These are phyloP conservation scores for Colletotrichum paranaense DNA, from an alignment of 2,329 filamentous ascomycete species.

Conservation along the genomic window DNA sequence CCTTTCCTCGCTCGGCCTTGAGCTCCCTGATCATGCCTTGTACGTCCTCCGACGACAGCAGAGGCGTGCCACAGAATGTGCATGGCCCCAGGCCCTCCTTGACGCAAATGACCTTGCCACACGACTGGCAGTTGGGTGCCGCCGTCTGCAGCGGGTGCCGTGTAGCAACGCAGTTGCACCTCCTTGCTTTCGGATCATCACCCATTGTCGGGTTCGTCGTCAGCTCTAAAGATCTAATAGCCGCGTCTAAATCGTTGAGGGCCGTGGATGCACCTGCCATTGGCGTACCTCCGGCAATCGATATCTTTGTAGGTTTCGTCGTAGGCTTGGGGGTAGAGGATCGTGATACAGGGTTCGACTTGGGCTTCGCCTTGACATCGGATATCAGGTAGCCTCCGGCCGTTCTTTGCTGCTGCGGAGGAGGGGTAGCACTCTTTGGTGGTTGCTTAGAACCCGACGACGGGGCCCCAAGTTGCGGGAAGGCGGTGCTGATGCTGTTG, in stretches of 20 bases:
- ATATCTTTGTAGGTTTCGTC: constrained; percentile 67
- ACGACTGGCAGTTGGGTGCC: constrained; percentile 91
- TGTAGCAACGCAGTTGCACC: constrained; percentile 89
- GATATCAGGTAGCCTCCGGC: constrained; percentile 85
- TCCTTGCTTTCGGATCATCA: constrained; percentile 67
- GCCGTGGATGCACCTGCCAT: constrained; percentile 86
- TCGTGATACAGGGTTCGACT: constrained; percentile 62
- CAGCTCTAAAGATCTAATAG: constrained; percentile 90
- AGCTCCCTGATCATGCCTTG: constrained; percentile 88
- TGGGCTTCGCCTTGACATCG: constrained; percentile 74
- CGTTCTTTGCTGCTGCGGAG: constrained; percentile 62
- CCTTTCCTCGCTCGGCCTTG: constrained; percentile 85
- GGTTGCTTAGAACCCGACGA: constrained; percentile 49
- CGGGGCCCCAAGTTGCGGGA: constrained; percentile 27
- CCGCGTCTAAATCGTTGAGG: constrained; percentile 78
- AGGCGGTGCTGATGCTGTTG: neutral
- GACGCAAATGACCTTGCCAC: constrained; percentile 94
- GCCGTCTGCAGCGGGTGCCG: constrained; percentile 90
- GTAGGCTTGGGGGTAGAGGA: constrained; percentile 65
- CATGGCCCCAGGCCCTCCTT: constrained; percentile 95
- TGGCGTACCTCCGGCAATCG: constrained; percentile 79
- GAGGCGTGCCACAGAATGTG: constrained; percentile 84
- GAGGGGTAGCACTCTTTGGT: constrained; percentile 35
- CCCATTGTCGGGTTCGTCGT: constrained; percentile 84
- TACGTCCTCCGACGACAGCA: constrained; percentile 79